A percentile compares a stretch with the other conserved stretches of the same genome.
phyloP scores from a whole-genome alignment of 495 filamentous ascomycete genomes.

The Neurospora terricola region DNA sequence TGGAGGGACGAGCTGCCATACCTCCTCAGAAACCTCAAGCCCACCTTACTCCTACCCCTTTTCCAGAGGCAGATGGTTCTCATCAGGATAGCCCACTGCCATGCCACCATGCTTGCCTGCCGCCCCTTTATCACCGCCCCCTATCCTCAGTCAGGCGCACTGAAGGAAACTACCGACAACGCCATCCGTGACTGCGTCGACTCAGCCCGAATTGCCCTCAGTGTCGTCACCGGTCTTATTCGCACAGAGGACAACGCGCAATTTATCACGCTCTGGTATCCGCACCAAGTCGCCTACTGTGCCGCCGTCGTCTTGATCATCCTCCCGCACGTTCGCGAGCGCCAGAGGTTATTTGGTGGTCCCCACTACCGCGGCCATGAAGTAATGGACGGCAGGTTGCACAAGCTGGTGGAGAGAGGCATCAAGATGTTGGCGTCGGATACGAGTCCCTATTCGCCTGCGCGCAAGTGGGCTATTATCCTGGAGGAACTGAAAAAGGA shows the following conservation, averaged over 20 bases:
- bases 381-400: slow-evolving; percentile 1
- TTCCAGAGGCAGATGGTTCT: slow-evolving; percentile 45
- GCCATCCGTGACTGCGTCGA: slow-evolving; percentile 33
- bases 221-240: slow-evolving; percentile 9
- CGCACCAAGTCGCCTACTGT: slow-evolving; percentile 13
- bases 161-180: slow-evolving; percentile 21
- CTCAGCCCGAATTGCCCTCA: slow-evolving; percentile 33
- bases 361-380: not conserved
- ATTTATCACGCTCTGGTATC: slow-evolving; percentile 13
- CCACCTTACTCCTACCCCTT: slow-evolving; percentile 36
- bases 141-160: slow-evolving; percentile 9
- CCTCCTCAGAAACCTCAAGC: slow-evolving; percentile 33
- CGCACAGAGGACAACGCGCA: slow-evolving; percentile 7
- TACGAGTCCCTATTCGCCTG: slow-evolving; percentile 10
- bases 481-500: slow-evolving; percentile 15
- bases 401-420: slow-evolving; percentile 4
- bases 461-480: slow-evolving; percentile 11
- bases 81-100: slow-evolving; percentile 42
- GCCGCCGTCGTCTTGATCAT: slow-evolving; percentile 5
- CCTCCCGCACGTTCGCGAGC: slow-evolving; percentile 11
- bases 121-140: slow-evolving; percentile 38
- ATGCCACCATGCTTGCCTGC: slow-evolving; percentile 46
- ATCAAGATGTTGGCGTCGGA: slow-evolving; percentile 2
- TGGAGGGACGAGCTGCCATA: slow-evolving; percentile 32
- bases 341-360: slow-evolving; percentile 3